Evolutionary conservation across 805 yeast genomes (phyloP).

Genomic region (Candida pseudoglaebosa): DNA sequence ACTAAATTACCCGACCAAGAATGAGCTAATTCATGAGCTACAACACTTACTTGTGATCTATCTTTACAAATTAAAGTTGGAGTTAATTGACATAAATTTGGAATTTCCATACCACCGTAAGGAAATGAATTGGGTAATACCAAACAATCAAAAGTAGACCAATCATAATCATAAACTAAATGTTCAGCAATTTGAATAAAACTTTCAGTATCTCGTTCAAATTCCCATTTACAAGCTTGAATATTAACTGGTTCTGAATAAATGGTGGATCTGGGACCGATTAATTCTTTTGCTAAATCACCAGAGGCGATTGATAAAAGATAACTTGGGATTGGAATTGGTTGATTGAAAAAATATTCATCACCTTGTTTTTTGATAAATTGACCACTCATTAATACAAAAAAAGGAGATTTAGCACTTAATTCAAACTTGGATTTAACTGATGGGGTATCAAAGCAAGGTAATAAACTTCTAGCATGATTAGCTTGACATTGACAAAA

Average conservation of each 20-base stretch:
- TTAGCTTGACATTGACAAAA: conserved; percentile 92
- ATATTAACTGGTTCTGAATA: conserved; percentile 73
- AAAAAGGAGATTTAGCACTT: conserved; percentile 56
- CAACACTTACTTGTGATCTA: conserved; percentile 79
- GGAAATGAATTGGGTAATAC: conserved; percentile 77
- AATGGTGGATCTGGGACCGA: conserved; percentile 85
- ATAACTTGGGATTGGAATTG: conserved; percentile 82
- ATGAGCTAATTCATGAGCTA: conserved; percentile 91
- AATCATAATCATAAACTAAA: conserved; percentile 73
- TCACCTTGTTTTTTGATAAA: conserved; percentile 21
- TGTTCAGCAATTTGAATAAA: conserved; percentile 77
- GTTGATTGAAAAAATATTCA: conserved; percentile 50
- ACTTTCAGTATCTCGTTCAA: conserved; percentile 73
- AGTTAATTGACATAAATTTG: conserved; percentile 85
- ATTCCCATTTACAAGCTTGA: conserved; percentile 71
- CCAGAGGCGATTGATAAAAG: conserved; percentile 84
- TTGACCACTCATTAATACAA: conserved; percentile 73
- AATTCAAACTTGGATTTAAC: conserved; percentile 65
- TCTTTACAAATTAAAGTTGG: conserved; percentile 86
- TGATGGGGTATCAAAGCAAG: conserved; percentile 89
- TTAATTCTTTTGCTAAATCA: conserved; percentile 57
- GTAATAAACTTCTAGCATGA: conserved; percentile 83
- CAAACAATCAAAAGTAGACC: conserved; percentile 78
- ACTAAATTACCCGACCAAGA: conserved; percentile 92
- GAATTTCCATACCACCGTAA: conserved; percentile 95